Evolutionary conservation across 2,329 filamentous ascomycete genomes (phyloP), one percentile per base, ranked within the genome.

Genomic region (Ophiostoma sp.): DNA sequence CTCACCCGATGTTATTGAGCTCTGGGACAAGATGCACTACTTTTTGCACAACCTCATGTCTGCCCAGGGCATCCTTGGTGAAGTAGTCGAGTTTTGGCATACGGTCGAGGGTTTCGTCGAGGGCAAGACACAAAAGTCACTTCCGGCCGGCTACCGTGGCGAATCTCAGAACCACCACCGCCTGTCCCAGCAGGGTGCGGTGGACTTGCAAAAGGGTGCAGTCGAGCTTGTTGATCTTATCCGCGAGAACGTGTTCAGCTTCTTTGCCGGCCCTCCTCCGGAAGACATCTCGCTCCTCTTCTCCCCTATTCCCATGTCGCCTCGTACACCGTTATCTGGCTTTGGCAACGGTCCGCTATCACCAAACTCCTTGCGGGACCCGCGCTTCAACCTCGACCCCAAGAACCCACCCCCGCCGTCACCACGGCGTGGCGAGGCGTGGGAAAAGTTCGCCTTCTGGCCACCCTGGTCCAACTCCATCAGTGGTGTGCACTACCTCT

Each of bases 381-480:
- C 89, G 63, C 86, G 90, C 1, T 94, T 96, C 78, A 90, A 88
- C 68, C 87, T 97, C 70, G 92, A 97, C 75, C 83, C 87, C 0
- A 89, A 85, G 75, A 93, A 91, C 71, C 81, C 91, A 2, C 93
- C 92, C 1, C 87, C 88, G 11, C 88, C 89, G 1, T 92, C 90
- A 0, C 91, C 92, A 0, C 91, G 84, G 73, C 86, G 85, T 62
- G 94, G 93, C 5, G 92, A 97, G 73, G 81, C 89, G 0, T 98
- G 93, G 92, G 95, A 98, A 75, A 90, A 94, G 79, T 87, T 95
- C 77, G 94, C 93, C 0, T 99, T 98, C 78, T 98, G 94, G 93
- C 93, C 94, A 4, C 95, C 94, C 0, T 89, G 91, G 79, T 91
- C 93, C 1, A 98, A 97, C 75, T 93, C 93, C 0, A 81, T 98